Percentiles rank a stretch among this genome's conserved stretches.
These are phyloP conservation scores for Lichina pygmaea DNA, from an alignment of 495 filamentous ascomycete species.

Conservation along the genomic window DNA sequence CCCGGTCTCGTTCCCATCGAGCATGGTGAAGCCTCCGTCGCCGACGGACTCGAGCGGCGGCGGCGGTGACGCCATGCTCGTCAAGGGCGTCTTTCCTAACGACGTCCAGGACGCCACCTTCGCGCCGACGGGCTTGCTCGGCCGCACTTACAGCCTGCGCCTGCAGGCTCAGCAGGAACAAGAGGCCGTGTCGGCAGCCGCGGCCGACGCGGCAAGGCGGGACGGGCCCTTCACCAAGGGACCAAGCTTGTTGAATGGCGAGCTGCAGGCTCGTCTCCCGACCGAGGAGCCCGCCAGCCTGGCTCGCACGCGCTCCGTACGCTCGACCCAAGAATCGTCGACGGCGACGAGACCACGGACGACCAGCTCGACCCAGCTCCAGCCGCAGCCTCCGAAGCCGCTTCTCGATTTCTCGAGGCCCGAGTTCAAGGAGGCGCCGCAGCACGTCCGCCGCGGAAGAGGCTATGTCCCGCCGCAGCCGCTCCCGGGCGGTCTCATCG, in stretches of 20 bases:
- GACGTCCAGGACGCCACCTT: slow-evolving; percentile 18
- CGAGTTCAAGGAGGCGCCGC: slow-evolving; percentile 44
- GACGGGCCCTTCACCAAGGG: not conserved
- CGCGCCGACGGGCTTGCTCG: slow-evolving; percentile 27
- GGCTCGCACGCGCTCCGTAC: slow-evolving; percentile 7
- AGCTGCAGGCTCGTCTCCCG: not conserved
- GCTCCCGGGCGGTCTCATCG: slow-evolving; percentile 27
- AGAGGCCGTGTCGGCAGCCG: slow-evolving; percentile 8
- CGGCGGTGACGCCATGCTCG: not conserved
- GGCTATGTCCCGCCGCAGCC: slow-evolving; percentile 33
- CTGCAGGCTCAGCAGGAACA: slow-evolving; percentile 26
- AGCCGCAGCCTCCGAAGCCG: slow-evolving; percentile 20
- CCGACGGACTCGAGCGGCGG: slow-evolving; percentile 2
- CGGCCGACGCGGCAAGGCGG: not conserved
- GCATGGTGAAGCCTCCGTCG: slow-evolving; percentile 8
- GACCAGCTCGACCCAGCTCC: slow-evolving; percentile 11
- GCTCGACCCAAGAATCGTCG: slow-evolving; percentile 10
- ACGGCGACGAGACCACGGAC: slow-evolving; percentile 5
- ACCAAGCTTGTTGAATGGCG: slow-evolving; percentile 1
- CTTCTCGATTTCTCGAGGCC: slow-evolving; percentile 47
- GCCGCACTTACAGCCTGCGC: slow-evolving; percentile 33
- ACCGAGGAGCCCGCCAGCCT: not conserved
- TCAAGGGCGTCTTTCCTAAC: not conserved
- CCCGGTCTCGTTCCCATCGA: slow-evolving; percentile 17
- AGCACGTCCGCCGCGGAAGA: slow-evolving; percentile 38